Evolutionary conservation across 2,329 filamentous ascomycete genomes (phyloP).

Genomic region (Fusarium acutatum): DNA sequence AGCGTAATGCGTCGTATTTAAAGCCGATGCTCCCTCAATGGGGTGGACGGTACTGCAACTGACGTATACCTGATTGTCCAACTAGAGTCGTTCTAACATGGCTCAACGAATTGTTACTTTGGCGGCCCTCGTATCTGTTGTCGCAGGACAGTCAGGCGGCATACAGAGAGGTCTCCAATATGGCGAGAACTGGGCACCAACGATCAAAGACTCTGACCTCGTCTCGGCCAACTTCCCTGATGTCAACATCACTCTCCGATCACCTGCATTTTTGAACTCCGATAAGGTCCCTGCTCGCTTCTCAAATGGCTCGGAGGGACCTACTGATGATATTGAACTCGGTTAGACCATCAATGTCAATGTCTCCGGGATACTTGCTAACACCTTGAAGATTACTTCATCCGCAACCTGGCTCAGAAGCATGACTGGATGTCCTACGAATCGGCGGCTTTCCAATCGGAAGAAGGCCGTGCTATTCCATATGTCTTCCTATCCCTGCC

Average conservation of each 20-base stretch:
- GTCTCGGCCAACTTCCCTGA: conserved; percentile 12
- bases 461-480: conserved; percentile 10
- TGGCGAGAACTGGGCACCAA: conserved; percentile 17
- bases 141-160: not conserved
- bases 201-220: not conserved
- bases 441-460: not conserved
- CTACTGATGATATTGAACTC: not conserved
- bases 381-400: not conserved
- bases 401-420: not conserved
- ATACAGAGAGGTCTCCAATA: conserved; percentile 9
- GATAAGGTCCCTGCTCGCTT: not conserved
- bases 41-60: not conserved
- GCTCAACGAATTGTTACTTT: not conserved
- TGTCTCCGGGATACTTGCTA: accelerated
- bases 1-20: not conserved
- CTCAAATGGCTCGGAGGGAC: not conserved
- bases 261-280: not conserved
- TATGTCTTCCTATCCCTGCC: conserved; percentile 5
- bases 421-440: conserved; percentile 16
- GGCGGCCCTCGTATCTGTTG: not conserved
- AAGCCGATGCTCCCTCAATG: accelerated
- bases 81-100: not conserved
- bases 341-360: not conserved
- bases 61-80: too few species aligned
- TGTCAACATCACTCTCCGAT: conserved; percentile 8